Percentiles rank a stretch among this genome's conserved stretches.
Conservation (phyloP, 2,329 filamentous ascomycete species). For the Aspergillus ochraceus region DNA sequence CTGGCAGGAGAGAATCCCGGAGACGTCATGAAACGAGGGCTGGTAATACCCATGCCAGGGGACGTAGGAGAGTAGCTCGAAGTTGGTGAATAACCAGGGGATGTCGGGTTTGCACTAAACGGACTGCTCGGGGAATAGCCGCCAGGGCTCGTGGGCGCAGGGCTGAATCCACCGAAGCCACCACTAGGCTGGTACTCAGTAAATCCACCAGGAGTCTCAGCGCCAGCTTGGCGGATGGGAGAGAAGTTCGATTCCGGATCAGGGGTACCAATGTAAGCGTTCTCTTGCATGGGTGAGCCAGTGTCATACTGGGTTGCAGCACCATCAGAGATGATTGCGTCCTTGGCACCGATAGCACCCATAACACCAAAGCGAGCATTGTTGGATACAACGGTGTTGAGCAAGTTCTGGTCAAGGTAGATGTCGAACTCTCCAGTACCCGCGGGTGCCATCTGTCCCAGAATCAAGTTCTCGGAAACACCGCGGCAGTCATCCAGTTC, state of each 20-base stretch:
- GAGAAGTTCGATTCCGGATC: slow-evolving; percentile 66
- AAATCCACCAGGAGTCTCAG: slow-evolving; percentile 58
- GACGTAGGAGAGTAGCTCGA: slow-evolving; percentile 73
- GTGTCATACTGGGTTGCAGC: slow-evolving; percentile 91
- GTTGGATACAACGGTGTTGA: slow-evolving; percentile 90
- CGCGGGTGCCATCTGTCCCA: slow-evolving; percentile 95
- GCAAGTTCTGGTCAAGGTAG: slow-evolving; percentile 89
- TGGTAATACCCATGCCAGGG: slow-evolving; percentile 61
- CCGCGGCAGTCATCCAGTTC: slow-evolving; percentile 97
- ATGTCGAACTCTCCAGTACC: slow-evolving; percentile 96
- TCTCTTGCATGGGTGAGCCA: slow-evolving; percentile 63
- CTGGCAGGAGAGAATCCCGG: slow-evolving; percentile 56
- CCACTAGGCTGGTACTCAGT: slow-evolving; percentile 68
- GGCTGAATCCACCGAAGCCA: slow-evolving; percentile 65
- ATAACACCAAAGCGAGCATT: slow-evolving; percentile 83
- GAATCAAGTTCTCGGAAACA: slow-evolving; percentile 98
- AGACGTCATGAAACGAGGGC: slow-evolving; percentile 56
- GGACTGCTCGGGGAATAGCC: slow-evolving; percentile 69
- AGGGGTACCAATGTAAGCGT: slow-evolving; percentile 61
- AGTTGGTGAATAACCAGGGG: slow-evolving; percentile 65
- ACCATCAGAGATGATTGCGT: slow-evolving; percentile 69
- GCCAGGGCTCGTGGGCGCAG: slow-evolving; percentile 65
- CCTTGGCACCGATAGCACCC: slow-evolving; percentile 75
- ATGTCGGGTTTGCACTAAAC: slow-evolving; percentile 71
- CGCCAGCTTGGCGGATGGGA: slow-evolving; percentile 70